phyloP scores from a whole-genome alignment of 1,284 basidiomycete species.

The Bondarzewia mesenterica region DNA sequence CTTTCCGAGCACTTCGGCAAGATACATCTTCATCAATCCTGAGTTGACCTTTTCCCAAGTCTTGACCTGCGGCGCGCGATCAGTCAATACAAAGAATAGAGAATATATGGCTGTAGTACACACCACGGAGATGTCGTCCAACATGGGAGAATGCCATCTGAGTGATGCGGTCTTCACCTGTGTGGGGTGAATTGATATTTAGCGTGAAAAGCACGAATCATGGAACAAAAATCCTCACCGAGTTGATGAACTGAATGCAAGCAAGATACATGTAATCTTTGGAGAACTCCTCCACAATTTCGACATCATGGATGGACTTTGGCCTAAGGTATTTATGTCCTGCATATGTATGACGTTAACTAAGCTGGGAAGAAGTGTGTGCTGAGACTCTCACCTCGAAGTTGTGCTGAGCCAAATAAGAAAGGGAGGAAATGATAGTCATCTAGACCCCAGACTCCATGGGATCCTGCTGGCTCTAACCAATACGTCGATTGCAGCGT shows the following conservation, averaged over 20 bases:
- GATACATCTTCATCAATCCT: constrained; percentile 99
- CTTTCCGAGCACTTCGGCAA: constrained; percentile 90
- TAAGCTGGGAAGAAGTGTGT: too few relatives aligned
- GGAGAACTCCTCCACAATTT: constrained; percentile 90
- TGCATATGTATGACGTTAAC: constrained; percentile 25
- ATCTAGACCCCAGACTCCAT: constrained; percentile 97
- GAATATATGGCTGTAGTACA: constrained; percentile 13
- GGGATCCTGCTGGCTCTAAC: constrained; percentile 96
- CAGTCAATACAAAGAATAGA: neutral
- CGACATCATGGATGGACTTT: constrained; percentile 86
- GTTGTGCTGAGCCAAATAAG: constrained; percentile 81
- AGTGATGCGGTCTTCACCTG: constrained; percentile 94
- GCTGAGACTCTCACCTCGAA: constrained; percentile 44
- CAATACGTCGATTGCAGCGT: constrained; percentile 90
- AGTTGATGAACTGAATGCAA: constrained; percentile 96
- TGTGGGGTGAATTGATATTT: neutral
- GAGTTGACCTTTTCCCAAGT: constrained; percentile 95
- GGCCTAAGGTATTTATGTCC: constrained; percentile 88
- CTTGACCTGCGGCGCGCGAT: constrained; percentile 57
- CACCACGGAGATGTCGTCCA: constrained; percentile 94
- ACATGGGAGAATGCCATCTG: constrained; percentile 98
- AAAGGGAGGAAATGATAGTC: constrained; percentile 98
- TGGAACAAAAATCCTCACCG: constrained; percentile 37
- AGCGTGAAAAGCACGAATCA: neutral
- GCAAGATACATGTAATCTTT: constrained; percentile 96